phyloP scores from a whole-genome alignment of 1,139 yeast genomes.

The Sugiyamaella pinicola region DNA sequence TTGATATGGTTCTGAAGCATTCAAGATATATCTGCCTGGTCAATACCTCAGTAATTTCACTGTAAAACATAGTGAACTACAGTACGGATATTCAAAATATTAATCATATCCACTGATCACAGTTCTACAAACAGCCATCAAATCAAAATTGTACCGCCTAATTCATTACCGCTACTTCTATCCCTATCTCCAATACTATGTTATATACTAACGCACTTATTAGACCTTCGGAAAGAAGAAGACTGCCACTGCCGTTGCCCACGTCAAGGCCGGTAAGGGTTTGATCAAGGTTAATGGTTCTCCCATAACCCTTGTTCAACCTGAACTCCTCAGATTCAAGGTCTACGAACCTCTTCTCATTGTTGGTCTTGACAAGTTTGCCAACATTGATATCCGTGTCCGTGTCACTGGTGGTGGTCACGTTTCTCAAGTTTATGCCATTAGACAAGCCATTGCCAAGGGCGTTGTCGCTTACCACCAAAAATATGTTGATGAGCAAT shows the following conservation, averaged over 20 bases:
- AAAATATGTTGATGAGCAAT: constrained; percentile 98
- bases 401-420: constrained; percentile 99
- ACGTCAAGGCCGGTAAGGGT: constrained; percentile 99
- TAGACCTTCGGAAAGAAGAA: constrained; percentile 99
- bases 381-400: constrained; percentile 97
- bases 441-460: constrained; percentile 99
- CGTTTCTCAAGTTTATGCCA: constrained; percentile 99
- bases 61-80: no score
- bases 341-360: constrained; percentile 98
- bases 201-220: not conserved
- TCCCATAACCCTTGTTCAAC: constrained; percentile 98
- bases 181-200: no score
- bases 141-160: no score
- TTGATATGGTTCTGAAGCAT: no score
- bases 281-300: constrained; percentile 98
- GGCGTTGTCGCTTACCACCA: constrained; percentile 99
- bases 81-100: no score
- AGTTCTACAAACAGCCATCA: no score
- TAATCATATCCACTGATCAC: no score
- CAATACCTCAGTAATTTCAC: no score
- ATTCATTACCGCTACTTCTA: not conserved
- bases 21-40: no score
- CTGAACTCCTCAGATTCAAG: constrained; percentile 98
- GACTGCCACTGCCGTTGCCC: constrained; percentile 99
- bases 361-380: constrained; percentile 98